These are phyloP conservation scores for Thelonectria olida DNA, from an alignment of 2,329 filamentous ascomycete species.

Conservation along the genomic window DNA sequence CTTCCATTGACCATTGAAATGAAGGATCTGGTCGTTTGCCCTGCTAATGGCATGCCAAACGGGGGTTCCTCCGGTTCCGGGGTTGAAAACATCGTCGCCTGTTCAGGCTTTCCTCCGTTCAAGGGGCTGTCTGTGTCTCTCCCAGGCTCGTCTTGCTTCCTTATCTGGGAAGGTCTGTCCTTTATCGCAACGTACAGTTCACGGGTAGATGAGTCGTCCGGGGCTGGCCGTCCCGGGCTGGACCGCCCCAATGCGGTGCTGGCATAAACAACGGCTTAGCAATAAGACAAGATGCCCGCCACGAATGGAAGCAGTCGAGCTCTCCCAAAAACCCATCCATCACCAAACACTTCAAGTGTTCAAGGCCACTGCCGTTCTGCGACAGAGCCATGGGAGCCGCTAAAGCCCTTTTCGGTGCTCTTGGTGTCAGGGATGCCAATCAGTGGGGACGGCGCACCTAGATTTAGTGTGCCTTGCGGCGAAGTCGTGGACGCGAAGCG, in stretches of 20 bases:
- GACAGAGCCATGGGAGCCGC: conserved; percentile 23
- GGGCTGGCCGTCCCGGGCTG: background rate
- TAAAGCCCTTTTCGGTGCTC: conserved; percentile 21
- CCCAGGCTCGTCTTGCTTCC: too few species aligned
- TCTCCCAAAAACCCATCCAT: conserved; percentile 5
- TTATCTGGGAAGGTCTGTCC: too few species aligned
- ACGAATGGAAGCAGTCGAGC: background rate
- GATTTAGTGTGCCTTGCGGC: conserved; percentile 8
- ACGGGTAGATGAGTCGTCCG: conserved; percentile 4
- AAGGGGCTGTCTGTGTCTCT: too few species aligned
- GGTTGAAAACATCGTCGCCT: too few species aligned
- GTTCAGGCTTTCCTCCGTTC: too few species aligned
- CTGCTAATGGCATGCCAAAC: too few species aligned
- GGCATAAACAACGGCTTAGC: conserved; percentile 37
- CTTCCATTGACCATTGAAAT: too few species aligned
- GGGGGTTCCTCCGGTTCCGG: too few species aligned
- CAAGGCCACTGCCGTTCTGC: conserved; percentile 27
- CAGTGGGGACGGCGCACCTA: conserved; percentile 13
- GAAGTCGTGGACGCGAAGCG: background rate
- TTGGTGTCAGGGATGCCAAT: conserved; percentile 22
- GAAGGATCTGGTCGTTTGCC: too few species aligned
- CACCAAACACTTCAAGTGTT: conserved; percentile 9
- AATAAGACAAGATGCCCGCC: conserved; percentile 25
- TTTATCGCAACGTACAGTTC: background rate
- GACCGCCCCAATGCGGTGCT: conserved; percentile 17